phyloP scores from a whole-genome alignment of 2,329 filamentous ascomycete species.

The Colletotrichum simmondsii region DNA sequence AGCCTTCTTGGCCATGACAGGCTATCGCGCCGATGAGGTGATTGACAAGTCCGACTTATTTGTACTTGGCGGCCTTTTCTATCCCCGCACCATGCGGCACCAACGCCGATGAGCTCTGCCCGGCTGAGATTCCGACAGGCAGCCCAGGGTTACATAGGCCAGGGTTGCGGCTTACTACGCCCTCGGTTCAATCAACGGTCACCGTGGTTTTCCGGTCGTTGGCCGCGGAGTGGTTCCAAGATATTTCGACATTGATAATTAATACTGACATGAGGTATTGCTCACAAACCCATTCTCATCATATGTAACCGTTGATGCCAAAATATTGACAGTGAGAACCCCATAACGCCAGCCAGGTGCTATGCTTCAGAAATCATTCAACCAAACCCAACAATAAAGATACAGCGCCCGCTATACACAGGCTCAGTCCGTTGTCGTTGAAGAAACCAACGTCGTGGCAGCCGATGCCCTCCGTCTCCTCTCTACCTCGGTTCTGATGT shows the following conservation, averaged over 20 bases:
- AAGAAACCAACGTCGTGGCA: slow-evolving; percentile 27
- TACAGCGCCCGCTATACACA: neutral
- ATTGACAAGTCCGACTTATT: neutral
- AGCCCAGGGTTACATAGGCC: neutral
- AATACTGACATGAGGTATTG: neutral
- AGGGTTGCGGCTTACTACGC: neutral
- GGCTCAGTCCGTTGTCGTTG: slow-evolving; percentile 13
- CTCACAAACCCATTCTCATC: neutral
- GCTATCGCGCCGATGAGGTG: slow-evolving; percentile 1
- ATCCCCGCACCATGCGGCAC: neutral
- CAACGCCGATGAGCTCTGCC: neutral
- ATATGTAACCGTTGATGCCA: neutral
- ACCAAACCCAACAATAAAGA: neutral
- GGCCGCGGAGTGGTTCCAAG: neutral
- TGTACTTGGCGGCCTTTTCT: slow-evolving; percentile 14
- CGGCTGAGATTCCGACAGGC: neutral
- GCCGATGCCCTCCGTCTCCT: slow-evolving; percentile 25
- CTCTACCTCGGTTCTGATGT: slow-evolving; percentile 21
- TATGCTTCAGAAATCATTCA: neutral
- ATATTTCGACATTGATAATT: neutral
- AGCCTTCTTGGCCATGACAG: neutral
- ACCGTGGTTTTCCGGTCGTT: neutral
- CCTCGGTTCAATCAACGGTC: neutral
- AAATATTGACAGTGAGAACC: neutral
- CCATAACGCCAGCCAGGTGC: neutral